Evolutionary conservation across 1,139 yeast genomes (phyloP).

Genomic region (Blastobotrys indianensis): DNA sequence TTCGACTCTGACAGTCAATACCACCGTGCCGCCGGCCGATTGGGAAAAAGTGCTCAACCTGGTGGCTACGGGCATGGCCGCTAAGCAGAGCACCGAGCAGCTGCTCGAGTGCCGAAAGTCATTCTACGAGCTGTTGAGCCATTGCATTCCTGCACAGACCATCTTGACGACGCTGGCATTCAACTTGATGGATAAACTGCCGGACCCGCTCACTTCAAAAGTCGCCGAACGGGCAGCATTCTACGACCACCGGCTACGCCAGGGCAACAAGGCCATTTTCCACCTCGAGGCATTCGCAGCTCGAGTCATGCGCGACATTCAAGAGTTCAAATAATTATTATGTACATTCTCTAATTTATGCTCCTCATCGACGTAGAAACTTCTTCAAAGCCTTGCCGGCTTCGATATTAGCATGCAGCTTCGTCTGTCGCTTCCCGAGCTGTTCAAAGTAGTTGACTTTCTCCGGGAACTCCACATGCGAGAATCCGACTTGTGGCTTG

Average conservation of each 20-base stretch:
- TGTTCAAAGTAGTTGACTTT: slow-evolving; percentile 51
- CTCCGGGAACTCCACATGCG: slow-evolving; percentile 40
- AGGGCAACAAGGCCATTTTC: slow-evolving; percentile 85
- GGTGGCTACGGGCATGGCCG: slow-evolving; percentile 54
- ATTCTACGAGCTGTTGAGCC: slow-evolving; percentile 80
- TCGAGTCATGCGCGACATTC: slow-evolving; percentile 65
- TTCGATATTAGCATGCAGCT: slow-evolving; percentile 38
- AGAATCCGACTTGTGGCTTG: slow-evolving; percentile 66
- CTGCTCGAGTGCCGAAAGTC: slow-evolving; percentile 67
- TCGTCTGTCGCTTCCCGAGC: slow-evolving; percentile 59
- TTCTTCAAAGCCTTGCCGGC: background rate
- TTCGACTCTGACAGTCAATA: slow-evolving; percentile 25
- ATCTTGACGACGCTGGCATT: slow-evolving; percentile 65
- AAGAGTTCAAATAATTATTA: slow-evolving; percentile 23
- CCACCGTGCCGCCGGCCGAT: slow-evolving; percentile 58
- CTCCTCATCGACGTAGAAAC: background rate
- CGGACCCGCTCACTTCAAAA: slow-evolving; percentile 40
- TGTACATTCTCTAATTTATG: slow-evolving; percentile 1
- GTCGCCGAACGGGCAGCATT: slow-evolving; percentile 65
- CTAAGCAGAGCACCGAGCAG: slow-evolving; percentile 56
- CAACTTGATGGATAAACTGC: slow-evolving; percentile 45
- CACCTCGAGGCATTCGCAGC: slow-evolving; percentile 95
- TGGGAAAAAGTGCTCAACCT: slow-evolving; percentile 77
- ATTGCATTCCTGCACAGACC: slow-evolving; percentile 83
- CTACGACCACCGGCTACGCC: slow-evolving; percentile 81